These are phyloP conservation scores for Starmera caribaea DNA, from an alignment of 805 yeast species.

Conservation along the genomic window DNA sequence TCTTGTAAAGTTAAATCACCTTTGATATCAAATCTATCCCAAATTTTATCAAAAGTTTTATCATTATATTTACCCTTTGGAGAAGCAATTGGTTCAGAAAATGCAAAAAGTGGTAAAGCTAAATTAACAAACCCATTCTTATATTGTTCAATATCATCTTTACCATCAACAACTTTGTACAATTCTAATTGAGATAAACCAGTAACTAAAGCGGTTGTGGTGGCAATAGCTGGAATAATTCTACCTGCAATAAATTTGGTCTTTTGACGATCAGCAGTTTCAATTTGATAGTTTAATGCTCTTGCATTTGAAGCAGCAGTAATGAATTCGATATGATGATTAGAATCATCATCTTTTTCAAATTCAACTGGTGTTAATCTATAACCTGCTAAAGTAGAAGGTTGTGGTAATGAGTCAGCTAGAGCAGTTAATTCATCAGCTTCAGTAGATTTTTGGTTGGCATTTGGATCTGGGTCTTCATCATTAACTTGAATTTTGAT, in stretches of 20 bases:
- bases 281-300: slow-evolving; percentile 85
- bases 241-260: slow-evolving; percentile 98
- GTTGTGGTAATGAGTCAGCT: slow-evolving; percentile 78
- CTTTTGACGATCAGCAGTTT: slow-evolving; percentile 77
- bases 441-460: slow-evolving; percentile 33
- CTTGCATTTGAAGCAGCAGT: slow-evolving; percentile 94
- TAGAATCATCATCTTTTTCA: slow-evolving; percentile 96
- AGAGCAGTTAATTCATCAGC: slow-evolving; percentile 56
- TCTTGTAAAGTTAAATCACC: slow-evolving; percentile 72
- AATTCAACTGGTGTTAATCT: slow-evolving; percentile 85
- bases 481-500: slow-evolving; percentile 78
- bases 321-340: slow-evolving; percentile 94
- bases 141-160: slow-evolving; percentile 69
- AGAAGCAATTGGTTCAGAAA: slow-evolving; percentile 91
- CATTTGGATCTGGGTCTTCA: slow-evolving; percentile 82
- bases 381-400: slow-evolving; percentile 82
- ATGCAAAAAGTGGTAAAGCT: slow-evolving; percentile 93
- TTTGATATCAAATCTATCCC: slow-evolving; percentile 86
- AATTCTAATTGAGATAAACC: slow-evolving; percentile 90
- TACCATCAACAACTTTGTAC: slow-evolving; percentile 76
- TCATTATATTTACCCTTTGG: slow-evolving; percentile 72
- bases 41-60: slow-evolving; percentile 75
- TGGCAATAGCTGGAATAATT: slow-evolving; percentile 97
- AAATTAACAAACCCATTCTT: slow-evolving; percentile 89
- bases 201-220: slow-evolving; percentile 96